Evolutionary conservation across 306 rosid species (phyloP).

Genomic region (Canavalia gladiata): DNA sequence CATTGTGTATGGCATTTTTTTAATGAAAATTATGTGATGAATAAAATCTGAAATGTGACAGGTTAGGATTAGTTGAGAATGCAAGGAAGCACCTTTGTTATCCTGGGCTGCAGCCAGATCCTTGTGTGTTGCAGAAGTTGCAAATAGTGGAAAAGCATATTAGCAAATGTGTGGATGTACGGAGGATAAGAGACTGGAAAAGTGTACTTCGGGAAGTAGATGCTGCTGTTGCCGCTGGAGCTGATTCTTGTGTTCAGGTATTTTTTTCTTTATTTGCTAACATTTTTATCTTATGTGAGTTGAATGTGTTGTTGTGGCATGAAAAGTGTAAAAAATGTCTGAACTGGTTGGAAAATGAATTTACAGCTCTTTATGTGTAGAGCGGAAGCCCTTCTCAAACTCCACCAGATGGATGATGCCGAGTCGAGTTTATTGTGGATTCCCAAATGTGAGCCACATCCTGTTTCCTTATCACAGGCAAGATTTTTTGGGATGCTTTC

Average conservation of each 20-base stretch:
- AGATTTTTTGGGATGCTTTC: conserved; percentile 71
- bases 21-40: neutral
- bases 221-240: conserved; percentile 71
- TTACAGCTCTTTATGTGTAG: conserved; percentile 83
- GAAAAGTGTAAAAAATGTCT: conserved; percentile 37
- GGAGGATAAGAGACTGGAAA: conserved; percentile 78
- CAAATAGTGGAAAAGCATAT: conserved; percentile 73
- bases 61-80: conserved; percentile 82
- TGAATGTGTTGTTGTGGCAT: conserved; percentile 6
- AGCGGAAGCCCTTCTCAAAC: conserved; percentile 82
- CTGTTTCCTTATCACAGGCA: conserved; percentile 50
- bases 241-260: conserved; percentile 74
- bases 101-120: conserved; percentile 65
- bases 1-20: neutral
- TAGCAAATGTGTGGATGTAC: conserved; percentile 65
- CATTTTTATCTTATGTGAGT: neutral
- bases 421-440: conserved; percentile 54
- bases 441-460: conserved; percentile 56
- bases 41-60: conserved; percentile 42
- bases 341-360: conserved; percentile 63
- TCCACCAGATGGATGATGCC: conserved; percentile 78
- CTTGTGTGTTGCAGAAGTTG: conserved; percentile 62
- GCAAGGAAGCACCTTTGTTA: conserved; percentile 69
- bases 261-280: neutral
- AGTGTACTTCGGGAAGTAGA: conserved; percentile 70